Base-by-base conservation (phyloP, 176 grass and related monocot genomes). In the Triticum timopheevii region DNA sequence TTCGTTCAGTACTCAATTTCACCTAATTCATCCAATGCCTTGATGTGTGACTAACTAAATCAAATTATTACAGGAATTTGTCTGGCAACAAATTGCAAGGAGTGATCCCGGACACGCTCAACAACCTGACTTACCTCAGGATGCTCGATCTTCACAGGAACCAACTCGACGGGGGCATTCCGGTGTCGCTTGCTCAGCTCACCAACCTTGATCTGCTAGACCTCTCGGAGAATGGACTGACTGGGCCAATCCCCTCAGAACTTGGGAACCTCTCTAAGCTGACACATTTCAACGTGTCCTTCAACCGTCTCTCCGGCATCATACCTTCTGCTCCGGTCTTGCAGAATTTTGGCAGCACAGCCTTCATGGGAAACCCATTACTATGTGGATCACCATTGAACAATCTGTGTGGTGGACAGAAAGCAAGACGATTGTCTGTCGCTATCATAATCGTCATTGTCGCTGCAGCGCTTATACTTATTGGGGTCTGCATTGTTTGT, bases 391-490 rank as follows among this genome's bases (percentile, higher is more conserved):
- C 52, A 16, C 97, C 97, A 16, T 79, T 94, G 80, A 90, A 88
- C 69, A 93, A 77, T 33, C 65, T 50, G 24, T 99, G 97, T 50
- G 86, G 93, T 71, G 69, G 16, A 33, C 83, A 63, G 16, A 62
- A 65, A 72, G 34, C 77, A 5, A 88, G 74, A 61, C 80, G 68
- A 15, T 62, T 99, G 34, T 80, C 76, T 22, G 85, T 88, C 12
- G 54, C 94, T 66, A 78, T 93, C 68, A 99, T 99, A 85, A 89
- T 96, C 58, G 97, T 86, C 36, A 99, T 99, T 78, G 90, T 99
- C 81, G 97, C 94, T 10, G 90, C 89, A 1, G 92, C 90, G 17
- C 74, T 94, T 67, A 96, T 99, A 69, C 92, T 99, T 73, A 81
- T 94, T 3, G 97, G 97, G 13, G 81, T 99, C 74, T 96, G 94